Conservation (phyloP, 75 land plant species). For the Adiantum capillusveneris region DNA sequence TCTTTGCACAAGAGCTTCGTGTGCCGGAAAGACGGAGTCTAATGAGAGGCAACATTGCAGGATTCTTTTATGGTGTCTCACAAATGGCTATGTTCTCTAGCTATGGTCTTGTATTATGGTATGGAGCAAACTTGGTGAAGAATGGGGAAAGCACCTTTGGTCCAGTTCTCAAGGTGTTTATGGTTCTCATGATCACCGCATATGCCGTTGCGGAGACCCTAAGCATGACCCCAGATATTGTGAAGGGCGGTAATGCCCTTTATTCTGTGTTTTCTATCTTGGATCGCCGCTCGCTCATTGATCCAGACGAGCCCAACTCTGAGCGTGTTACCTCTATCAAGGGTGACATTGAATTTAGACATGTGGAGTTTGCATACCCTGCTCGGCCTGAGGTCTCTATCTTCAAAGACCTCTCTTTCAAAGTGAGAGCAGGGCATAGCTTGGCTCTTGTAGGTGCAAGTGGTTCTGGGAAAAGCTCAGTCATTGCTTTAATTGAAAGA, state of each 20-base stretch:
- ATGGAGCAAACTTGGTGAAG: constrained; percentile 74
- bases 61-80: constrained; percentile 76
- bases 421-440: constrained; percentile 69
- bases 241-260: constrained; percentile 79
- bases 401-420: constrained; percentile 64
- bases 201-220: constrained; percentile 92
- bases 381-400: constrained; percentile 70
- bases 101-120: constrained; percentile 90
- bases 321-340: constrained; percentile 38
- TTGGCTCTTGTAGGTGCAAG: constrained; percentile 90
- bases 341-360: constrained; percentile 79
- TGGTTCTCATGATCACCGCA: constrained; percentile 92
- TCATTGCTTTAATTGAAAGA: constrained; percentile 58
- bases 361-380: constrained; percentile 80
- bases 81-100: constrained; percentile 77
- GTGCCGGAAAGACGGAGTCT: constrained; percentile 61
- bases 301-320: constrained; percentile 69
- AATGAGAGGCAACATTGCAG: constrained; percentile 92
- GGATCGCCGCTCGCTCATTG: constrained; percentile 78
- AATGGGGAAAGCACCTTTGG: constrained; percentile 75
- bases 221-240: constrained; percentile 82
- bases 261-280: constrained; percentile 71
- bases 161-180: constrained; percentile 76
- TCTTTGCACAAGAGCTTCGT: constrained; percentile 51
- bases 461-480: constrained; percentile 90